These are phyloP conservation scores for Psophocarpus tetragonolobus DNA, from an alignment of 306 rosid species.

Conservation along the genomic window DNA sequence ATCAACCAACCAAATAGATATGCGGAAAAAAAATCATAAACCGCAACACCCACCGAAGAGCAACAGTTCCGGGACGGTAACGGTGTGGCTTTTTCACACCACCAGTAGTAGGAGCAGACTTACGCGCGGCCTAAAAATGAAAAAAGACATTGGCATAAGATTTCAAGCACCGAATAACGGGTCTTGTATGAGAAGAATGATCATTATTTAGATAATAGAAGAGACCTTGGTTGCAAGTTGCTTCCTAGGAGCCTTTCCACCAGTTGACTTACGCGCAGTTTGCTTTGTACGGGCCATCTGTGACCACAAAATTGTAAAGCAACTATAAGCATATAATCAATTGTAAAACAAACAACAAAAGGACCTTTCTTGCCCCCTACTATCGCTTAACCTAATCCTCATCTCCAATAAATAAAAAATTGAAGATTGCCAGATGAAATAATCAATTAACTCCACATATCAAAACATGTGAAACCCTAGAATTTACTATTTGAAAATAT, in stretches of 20 bases:
- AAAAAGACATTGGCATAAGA: fast-evolving
- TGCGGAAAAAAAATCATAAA: background rate
- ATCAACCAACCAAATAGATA: no score
- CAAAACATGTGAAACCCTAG: background rate
- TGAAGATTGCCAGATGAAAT: background rate
- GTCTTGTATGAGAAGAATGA: background rate
- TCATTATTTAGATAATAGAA: background rate
- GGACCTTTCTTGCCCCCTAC: background rate
- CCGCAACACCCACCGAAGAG: slow-evolving; percentile 68
- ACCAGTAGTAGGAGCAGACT: slow-evolving; percentile 97
- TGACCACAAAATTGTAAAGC: no score
- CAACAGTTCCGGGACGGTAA: slow-evolving; percentile 94
- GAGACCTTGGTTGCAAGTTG: slow-evolving; percentile 94
- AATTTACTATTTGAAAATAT: background rate
- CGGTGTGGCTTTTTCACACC: slow-evolving; percentile 98
- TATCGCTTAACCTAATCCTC: background rate
- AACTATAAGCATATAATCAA: no score
- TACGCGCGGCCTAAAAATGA: slow-evolving; percentile 72
- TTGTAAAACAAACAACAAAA: background rate
- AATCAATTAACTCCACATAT: background rate
- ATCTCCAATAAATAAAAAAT: no score
- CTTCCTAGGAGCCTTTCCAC: slow-evolving; percentile 98
- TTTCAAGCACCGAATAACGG: background rate
- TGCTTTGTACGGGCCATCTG: slow-evolving; percentile 99
- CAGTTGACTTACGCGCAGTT: slow-evolving; percentile 96